Conservation (phyloP, 305 asterid species). For the Fraxinus xanthoxyloides region DNA sequence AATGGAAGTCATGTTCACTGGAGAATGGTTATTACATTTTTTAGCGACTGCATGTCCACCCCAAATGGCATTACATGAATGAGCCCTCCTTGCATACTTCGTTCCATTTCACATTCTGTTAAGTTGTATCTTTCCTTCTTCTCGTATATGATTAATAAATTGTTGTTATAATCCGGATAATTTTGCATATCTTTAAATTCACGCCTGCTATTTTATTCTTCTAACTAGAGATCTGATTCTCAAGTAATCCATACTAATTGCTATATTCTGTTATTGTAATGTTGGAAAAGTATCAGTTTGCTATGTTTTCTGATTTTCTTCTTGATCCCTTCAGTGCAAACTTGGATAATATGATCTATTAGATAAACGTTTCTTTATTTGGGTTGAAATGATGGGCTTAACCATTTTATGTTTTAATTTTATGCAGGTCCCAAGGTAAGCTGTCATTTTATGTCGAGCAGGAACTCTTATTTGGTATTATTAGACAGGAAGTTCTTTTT, state of each 20-base stretch:
- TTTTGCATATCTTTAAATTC: background rate
- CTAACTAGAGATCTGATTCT: slow-evolving; percentile 1
- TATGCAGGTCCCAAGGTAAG: slow-evolving; percentile 90
- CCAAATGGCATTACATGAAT: background rate
- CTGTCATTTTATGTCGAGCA: slow-evolving; percentile 33
- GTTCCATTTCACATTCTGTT: slow-evolving; percentile 4
- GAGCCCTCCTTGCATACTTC: slow-evolving; percentile 2
- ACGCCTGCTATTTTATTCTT: background rate
- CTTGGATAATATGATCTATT: slow-evolving; percentile 19
- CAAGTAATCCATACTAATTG: background rate
- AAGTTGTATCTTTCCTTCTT: background rate
- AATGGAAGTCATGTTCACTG: background rate
- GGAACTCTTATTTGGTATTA: slow-evolving; percentile 34
- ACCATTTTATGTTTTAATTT: slow-evolving; percentile 19
- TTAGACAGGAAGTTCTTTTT: slow-evolving; percentile 30
- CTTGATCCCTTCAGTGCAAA: slow-evolving; percentile 4
- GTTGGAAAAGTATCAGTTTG: background rate
- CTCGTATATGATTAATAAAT: background rate
- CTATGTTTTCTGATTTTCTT: slow-evolving; percentile 7
- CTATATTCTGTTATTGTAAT: background rate
- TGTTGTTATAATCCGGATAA: slow-evolving; percentile 7
- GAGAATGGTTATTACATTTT: slow-evolving; percentile 2
- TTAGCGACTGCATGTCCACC: background rate
- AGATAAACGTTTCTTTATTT: slow-evolving; percentile 6
- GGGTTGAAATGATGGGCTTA: slow-evolving; percentile 21